A percentile compares a stretch with the other conserved stretches of the same genome.
These are phyloP conservation scores for Guadua angustifolia DNA, from an alignment of 176 grass and related monocot genomes.

Conservation along the genomic window DNA sequence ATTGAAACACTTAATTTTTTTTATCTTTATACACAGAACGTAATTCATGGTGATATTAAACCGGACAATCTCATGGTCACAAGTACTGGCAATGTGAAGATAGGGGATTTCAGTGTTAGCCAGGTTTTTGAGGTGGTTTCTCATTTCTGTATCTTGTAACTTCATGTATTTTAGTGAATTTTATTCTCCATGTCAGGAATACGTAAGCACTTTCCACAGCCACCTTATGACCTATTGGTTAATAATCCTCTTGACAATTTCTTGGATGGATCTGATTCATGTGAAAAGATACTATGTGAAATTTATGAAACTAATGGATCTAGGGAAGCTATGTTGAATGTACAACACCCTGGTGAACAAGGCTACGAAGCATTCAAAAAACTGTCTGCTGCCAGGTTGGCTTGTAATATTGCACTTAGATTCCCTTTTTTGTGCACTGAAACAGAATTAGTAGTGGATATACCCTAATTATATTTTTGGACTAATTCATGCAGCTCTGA, in stretches of 20 bases:
- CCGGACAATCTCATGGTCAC: conserved; percentile 93
- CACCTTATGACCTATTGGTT: conserved; percentile 74
- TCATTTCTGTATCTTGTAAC: conserved; percentile 25
- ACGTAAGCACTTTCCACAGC: conserved; percentile 90
- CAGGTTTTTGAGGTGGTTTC: conserved; percentile 81
- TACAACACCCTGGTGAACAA: conserved; percentile 73
- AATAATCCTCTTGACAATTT: conserved; percentile 82
- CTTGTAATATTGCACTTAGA: conserved; percentile 34
- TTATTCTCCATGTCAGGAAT: conserved; percentile 45
- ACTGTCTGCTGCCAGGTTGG: conserved; percentile 66
- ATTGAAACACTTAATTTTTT: conserved; percentile 14
- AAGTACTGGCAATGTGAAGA: conserved; percentile 72
- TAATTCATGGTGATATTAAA: conserved; percentile 93
- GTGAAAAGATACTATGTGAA: conserved; percentile 77
- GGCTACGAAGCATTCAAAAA: conserved; percentile 74
- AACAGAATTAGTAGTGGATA: conserved; percentile 32
- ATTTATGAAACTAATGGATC: conserved; percentile 70
- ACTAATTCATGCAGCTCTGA: conserved; percentile 71
- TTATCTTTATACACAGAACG: conserved; percentile 57
- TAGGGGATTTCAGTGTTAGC: conserved; percentile 93
- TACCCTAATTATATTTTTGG: conserved; percentile 45
- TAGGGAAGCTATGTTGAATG: conserved; percentile 68
- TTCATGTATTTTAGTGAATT: conserved; percentile 18
- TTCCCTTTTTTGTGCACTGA: conserved; percentile 22
- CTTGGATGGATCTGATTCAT: conserved; percentile 85